A percentile compares a stretch with the other conserved stretches of the same genome.
phyloP scores from a whole-genome alignment of 225 moss, liverwort and hornwort genomes.

The Ulota crispa region DNA sequence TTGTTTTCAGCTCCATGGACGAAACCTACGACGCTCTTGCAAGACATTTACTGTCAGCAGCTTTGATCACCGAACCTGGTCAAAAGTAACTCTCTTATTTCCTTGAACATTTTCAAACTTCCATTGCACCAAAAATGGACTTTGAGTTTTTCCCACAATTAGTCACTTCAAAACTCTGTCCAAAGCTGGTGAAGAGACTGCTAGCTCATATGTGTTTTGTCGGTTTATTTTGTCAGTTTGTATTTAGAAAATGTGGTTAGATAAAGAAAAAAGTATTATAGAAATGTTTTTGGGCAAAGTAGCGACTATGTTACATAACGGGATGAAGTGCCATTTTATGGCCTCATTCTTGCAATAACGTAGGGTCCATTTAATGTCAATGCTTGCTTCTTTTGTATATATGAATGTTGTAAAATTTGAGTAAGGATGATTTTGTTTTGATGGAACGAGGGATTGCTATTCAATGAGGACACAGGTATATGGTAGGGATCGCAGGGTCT shows the following conservation, averaged over 20 bases:
- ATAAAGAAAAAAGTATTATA: too few species aligned
- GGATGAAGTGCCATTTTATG: too few species aligned
- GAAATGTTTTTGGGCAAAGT: too few species aligned
- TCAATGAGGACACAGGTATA: conserved; percentile 52
- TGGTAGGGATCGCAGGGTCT: conserved; percentile 90
- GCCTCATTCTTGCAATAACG: too few species aligned
- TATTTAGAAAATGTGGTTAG: too few species aligned
- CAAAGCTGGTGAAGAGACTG: too few species aligned
- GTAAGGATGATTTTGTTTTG: neutral
- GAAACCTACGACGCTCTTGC: conserved; percentile 82
- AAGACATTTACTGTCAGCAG: conserved; percentile 54
- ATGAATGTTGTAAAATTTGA: neutral
- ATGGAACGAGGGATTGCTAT: conserved; percentile 24
- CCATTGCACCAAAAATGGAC: too few species aligned
- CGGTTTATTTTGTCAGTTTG: too few species aligned
- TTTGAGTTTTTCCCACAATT: too few species aligned
- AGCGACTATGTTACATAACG: too few species aligned
- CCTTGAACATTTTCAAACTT: neutral
- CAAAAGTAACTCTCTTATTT: conserved; percentile 50
- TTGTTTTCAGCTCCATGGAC: conserved; percentile 70
- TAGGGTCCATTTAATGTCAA: neutral
- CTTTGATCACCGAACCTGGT: conserved; percentile 43
- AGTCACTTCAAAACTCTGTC: too few species aligned
- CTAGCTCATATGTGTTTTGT: too few species aligned
- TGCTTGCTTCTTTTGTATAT: neutral